Percentiles rank a stretch among this genome's conserved stretches.
These are phyloP conservation scores for Sporopachydermia quercuum DNA, from an alignment of 805 yeast species.

Conservation along the genomic window DNA sequence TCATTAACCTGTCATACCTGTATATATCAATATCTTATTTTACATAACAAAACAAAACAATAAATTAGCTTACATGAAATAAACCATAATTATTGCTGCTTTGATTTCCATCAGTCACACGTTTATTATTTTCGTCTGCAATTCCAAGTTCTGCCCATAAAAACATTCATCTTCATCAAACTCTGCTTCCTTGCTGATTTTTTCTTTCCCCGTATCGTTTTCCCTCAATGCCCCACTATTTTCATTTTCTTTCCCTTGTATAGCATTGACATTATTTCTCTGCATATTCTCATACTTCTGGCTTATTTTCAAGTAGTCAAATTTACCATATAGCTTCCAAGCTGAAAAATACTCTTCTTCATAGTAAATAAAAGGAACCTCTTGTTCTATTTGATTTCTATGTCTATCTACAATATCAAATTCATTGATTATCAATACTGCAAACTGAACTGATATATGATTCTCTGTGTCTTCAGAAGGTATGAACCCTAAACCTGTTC, in stretches of 20 bases:
- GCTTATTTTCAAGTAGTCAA: not conserved
- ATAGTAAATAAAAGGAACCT: not conserved
- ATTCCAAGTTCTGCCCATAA: no score
- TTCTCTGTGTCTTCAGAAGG: not conserved
- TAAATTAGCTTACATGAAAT: no score
- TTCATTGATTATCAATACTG: constrained; percentile 18
- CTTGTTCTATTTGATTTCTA: constrained; percentile 13
- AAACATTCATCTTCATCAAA: constrained; percentile 3
- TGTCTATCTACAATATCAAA: constrained; percentile 22
- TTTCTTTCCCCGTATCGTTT: constrained; percentile 2
- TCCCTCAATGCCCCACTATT: constrained; percentile 4
- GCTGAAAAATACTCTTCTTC: not conserved
- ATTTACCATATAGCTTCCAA: not conserved
- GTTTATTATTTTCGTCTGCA: no score
- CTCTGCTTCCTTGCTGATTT: constrained; percentile 2
- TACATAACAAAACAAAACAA: no score
- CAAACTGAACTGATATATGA: constrained; percentile 5
- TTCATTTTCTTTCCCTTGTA: constrained; percentile 2
- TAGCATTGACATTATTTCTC: not conserved
- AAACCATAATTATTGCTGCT: no score
- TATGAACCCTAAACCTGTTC: no score
- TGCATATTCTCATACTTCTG: not conserved
- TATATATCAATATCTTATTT: no score
- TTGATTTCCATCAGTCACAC: no score
- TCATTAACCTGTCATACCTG: no score